phyloP scores from a whole-genome alignment of 1,284 basidiomycete species.

The Blastosporella zonata region DNA sequence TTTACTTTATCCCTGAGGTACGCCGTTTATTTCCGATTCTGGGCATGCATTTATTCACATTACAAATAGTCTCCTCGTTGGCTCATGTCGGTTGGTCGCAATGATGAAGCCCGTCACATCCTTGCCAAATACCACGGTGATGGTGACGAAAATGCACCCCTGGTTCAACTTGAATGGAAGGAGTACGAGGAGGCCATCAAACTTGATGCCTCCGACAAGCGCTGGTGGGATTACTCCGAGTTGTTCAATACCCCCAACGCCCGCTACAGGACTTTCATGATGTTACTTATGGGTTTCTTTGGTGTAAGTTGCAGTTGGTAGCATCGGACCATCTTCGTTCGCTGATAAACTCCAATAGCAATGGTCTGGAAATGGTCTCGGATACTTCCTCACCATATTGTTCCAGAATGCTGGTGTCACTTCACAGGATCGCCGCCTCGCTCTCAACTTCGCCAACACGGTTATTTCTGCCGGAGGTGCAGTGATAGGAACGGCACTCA shows the following conservation, averaged over 20 bases:
- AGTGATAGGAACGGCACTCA: conserved; percentile 43
- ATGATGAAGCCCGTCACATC: conserved; percentile 45
- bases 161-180: conserved; percentile 51
- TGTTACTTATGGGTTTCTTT: conserved; percentile 50
- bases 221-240: conserved; percentile 56
- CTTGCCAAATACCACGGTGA: conserved; percentile 55
- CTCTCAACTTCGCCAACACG: conserved; percentile 55
- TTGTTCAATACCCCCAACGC: conserved; percentile 45
- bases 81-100: conserved; percentile 50
- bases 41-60: not conserved
- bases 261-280: conserved; percentile 46
- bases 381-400: conserved; percentile 45
- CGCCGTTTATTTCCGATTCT: not conserved
- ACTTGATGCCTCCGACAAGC: conserved; percentile 56
- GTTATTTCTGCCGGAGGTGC: conserved; percentile 51
- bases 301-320: conserved; percentile 26
- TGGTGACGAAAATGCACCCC: conserved; percentile 43
- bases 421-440: conserved; percentile 43
- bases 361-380: conserved; percentile 47
- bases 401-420: conserved; percentile 38
- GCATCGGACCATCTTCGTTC: not conserved
- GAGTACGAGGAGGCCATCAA: conserved; percentile 55
- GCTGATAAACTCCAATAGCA: conserved; percentile 29
- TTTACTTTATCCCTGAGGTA: conserved; percentile 49
- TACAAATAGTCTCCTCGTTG: conserved; percentile 47